Percentiles rank a stretch among this genome's conserved stretches.
phyloP scores from a whole-genome alignment of 495 filamentous ascomycete species.

The Penicilliopsis zonata region DNA sequence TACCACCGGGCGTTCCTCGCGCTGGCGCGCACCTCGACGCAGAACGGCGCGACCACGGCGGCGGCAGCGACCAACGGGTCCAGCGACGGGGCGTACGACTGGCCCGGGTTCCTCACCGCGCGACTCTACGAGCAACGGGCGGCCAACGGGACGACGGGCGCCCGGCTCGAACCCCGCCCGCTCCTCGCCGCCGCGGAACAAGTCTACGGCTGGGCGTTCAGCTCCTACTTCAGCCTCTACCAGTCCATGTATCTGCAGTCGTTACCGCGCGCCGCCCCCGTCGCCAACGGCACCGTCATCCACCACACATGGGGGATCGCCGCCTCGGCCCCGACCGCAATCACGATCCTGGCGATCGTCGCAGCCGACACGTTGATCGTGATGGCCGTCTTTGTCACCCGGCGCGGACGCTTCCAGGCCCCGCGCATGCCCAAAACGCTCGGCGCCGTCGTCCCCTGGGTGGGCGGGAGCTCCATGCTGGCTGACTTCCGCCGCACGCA shows the following conservation, averaged over 20 bases:
- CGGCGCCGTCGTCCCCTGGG: slow-evolving; percentile 27
- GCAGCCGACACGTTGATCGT: slow-evolving; percentile 25
- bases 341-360: slow-evolving; percentile 22
- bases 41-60: slow-evolving; percentile 13
- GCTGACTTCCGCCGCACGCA: slow-evolving; percentile 23
- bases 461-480: slow-evolving; percentile 28
- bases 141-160: slow-evolving; percentile 13
- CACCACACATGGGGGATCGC: slow-evolving; percentile 24
- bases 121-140: slow-evolving; percentile 22
- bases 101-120: slow-evolving; percentile 29
- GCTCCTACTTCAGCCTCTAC: slow-evolving; percentile 30
- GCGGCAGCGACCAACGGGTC: too few species aligned
- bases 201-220: slow-evolving; percentile 32
- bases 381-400: slow-evolving; percentile 25
- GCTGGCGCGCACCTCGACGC: slow-evolving; percentile 24
- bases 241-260: slow-evolving; percentile 23
- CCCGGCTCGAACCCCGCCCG: slow-evolving; percentile 11
- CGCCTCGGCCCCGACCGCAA: slow-evolving; percentile 20
- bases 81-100: slow-evolving; percentile 26
- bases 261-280: slow-evolving; percentile 8
- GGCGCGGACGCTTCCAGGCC: slow-evolving; percentile 24
- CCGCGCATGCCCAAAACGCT: slow-evolving; percentile 29
- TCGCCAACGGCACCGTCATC: slow-evolving; percentile 18
- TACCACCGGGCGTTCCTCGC: slow-evolving; percentile 32
- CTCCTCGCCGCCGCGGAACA: slow-evolving; percentile 17